Evolutionary conservation across 192 early-diverging fungal species (phyloP).

Genomic region (Gonapodya prolifera): DNA sequence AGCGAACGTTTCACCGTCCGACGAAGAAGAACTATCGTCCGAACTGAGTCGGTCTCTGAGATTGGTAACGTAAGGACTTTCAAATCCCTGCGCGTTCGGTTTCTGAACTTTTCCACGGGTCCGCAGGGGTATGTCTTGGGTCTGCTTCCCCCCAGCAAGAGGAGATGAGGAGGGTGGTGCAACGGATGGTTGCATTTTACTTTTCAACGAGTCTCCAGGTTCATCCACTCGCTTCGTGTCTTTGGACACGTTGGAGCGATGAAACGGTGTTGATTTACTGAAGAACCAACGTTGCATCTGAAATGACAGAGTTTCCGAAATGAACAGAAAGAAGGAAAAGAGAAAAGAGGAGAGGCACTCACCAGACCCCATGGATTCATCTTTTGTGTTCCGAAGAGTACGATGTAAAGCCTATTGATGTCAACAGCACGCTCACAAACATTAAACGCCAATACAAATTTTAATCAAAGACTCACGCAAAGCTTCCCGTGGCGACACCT

Average conservation of each 20-base stretch:
- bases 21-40: neutral
- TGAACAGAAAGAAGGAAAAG: neutral
- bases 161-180: too few relatives aligned
- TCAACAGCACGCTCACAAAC: neutral
- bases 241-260: too few relatives aligned
- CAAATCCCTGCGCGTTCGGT: neutral
- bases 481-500: neutral
- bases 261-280: neutral
- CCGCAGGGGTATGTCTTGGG: neutral
- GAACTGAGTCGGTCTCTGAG: neutral
- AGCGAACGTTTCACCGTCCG: neutral
- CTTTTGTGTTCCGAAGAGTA: neutral
- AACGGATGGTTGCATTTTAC: too few relatives aligned
- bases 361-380: neutral
- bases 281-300: neutral
- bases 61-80: neutral
- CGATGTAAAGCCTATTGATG: neutral
- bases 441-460: neutral
- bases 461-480: neutral
- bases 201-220: too few relatives aligned
- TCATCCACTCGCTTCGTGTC: too few relatives aligned
- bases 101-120: neutral
- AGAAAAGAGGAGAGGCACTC: neutral
- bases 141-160: too few relatives aligned
- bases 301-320: neutral